Conservation (phyloP, 768 basidiomycete species). For the Panellus pusillus region DNA sequence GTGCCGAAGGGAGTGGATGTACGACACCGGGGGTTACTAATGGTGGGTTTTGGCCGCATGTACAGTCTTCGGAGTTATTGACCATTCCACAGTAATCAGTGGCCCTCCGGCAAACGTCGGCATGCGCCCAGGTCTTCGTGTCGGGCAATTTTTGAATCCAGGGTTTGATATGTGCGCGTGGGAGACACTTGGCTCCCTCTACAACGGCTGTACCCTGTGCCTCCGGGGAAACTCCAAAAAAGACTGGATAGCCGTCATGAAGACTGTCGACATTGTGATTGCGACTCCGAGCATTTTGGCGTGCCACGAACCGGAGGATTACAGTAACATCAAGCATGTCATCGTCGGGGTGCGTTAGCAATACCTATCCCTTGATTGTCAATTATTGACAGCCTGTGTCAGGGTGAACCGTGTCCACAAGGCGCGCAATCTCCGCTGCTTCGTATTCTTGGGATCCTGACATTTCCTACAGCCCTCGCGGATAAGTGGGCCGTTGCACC, state of each 20-base stretch:
- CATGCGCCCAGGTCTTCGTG: conserved; percentile 40
- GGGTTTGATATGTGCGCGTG: conserved; percentile 50
- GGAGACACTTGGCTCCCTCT: conserved; percentile 45
- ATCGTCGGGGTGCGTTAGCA: conserved; percentile 31
- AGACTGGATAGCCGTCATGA: conserved; percentile 43
- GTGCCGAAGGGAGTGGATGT: conserved; percentile 49
- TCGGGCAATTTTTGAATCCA: conserved; percentile 45
- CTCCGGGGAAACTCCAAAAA: conserved; percentile 41
- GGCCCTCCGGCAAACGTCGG: conserved; percentile 41
- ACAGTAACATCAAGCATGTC: conserved; percentile 42
- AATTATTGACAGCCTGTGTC: not conserved
- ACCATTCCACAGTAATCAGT: conserved; percentile 16
- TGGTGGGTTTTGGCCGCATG: conserved; percentile 30
- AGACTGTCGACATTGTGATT: conserved; percentile 45
- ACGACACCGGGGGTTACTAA: conserved; percentile 36
- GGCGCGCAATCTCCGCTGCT: conserved; percentile 25
- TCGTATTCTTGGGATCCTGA: conserved; percentile 27
- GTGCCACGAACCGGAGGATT: conserved; percentile 40
- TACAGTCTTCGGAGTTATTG: not conserved
- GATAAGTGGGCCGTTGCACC: conserved; percentile 22
- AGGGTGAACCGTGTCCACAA: conserved; percentile 46
- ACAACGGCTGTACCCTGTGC: conserved; percentile 46
- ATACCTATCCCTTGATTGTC: not conserved
- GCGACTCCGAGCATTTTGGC: conserved; percentile 46
- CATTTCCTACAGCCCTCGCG: conserved; percentile 17